Percentiles rank a stretch among this genome's conserved stretches.
Evolutionary conservation across 768 basidiomycete species (phyloP).

Genomic region (Calocera cornea): DNA sequence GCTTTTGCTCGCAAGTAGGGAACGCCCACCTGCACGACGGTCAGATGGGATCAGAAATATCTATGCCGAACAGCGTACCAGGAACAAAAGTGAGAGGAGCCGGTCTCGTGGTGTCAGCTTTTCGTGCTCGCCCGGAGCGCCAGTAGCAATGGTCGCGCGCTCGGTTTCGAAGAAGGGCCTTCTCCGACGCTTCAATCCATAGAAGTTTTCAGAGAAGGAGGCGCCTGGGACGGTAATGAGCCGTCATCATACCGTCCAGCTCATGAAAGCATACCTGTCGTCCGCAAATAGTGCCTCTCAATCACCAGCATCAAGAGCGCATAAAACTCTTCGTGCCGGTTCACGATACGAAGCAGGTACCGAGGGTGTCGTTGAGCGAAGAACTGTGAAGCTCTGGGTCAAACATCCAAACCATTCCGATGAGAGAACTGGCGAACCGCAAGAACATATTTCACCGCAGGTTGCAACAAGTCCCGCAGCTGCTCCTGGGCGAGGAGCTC

Average conservation of each 20-base stretch:
- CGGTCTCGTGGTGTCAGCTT: conserved; percentile 53
- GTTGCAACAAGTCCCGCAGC: conserved; percentile 79
- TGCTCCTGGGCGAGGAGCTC: conserved; percentile 92
- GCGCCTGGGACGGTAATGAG: conserved; percentile 45
- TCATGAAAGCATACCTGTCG: conserved; percentile 46
- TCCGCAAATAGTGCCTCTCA: conserved; percentile 79
- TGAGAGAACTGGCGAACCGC: conserved; percentile 42
- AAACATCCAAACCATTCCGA: neutral
- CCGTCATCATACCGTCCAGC: neutral
- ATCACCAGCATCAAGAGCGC: conserved; percentile 77
- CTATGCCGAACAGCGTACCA: conserved; percentile 39
- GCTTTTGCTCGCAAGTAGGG: conserved; percentile 83
- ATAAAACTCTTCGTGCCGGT: conserved; percentile 94
- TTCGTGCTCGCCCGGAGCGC: conserved; percentile 50
- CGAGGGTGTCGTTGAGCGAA: conserved; percentile 91
- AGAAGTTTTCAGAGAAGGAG: conserved; percentile 92
- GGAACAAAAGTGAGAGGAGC: conserved; percentile 59
- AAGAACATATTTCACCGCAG: conserved; percentile 85
- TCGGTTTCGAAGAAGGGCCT: conserved; percentile 57
- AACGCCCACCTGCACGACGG: conserved; percentile 50
- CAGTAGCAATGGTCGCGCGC: conserved; percentile 52
- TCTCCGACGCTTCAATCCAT: conserved; percentile 72
- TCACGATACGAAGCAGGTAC: conserved; percentile 79
- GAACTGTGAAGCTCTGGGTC: conserved; percentile 39
- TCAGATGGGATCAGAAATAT: neutral